A percentile compares a stretch with the other conserved stretches of the same genome.
phyloP scores from a whole-genome alignment of 495 filamentous ascomycete genomes.

The Sordaria brevicollis region DNA sequence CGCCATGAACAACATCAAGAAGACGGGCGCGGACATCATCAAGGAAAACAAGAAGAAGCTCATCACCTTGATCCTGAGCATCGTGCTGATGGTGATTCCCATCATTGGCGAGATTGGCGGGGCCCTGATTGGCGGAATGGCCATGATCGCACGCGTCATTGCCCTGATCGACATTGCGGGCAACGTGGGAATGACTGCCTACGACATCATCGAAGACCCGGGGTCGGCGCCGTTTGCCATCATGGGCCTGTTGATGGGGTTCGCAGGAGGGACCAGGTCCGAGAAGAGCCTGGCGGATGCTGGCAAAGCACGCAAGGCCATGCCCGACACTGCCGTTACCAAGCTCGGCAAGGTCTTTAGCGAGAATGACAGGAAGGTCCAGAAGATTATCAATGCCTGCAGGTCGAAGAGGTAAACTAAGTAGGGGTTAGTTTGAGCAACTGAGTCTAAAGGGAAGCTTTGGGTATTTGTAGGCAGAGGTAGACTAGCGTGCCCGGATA shows the following conservation, averaged over 20 bases:
- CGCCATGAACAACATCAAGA: conserved; percentile 2
- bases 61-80: not conserved
- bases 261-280: not conserved
- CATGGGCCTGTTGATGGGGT: conserved; percentile 4
- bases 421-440: no score
- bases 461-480: no score
- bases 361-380: not conserved
- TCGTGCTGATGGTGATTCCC: conserved; percentile 1
- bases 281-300: not conserved
- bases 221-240: conserved; percentile 11
- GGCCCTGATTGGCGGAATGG: not conserved
- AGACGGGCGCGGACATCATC: not conserved
- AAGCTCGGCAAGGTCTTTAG: not conserved
- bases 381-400: not conserved
- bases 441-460: no score
- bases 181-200: conserved; percentile 8
- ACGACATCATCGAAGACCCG: conserved; percentile 12
- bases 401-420: no score
- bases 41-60: not conserved
- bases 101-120: conserved; percentile 1
- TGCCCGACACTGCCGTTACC: not conserved
- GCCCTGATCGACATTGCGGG: conserved; percentile 4
- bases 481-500: no score
- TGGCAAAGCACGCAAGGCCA: not conserved
- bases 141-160: conserved; percentile 1